A percentile compares a stretch with the other conserved stretches of the same genome.
These are phyloP conservation scores for Penicillium sp. DNA, from an alignment of 2,329 filamentous ascomycete species.

Conservation along the genomic window DNA sequence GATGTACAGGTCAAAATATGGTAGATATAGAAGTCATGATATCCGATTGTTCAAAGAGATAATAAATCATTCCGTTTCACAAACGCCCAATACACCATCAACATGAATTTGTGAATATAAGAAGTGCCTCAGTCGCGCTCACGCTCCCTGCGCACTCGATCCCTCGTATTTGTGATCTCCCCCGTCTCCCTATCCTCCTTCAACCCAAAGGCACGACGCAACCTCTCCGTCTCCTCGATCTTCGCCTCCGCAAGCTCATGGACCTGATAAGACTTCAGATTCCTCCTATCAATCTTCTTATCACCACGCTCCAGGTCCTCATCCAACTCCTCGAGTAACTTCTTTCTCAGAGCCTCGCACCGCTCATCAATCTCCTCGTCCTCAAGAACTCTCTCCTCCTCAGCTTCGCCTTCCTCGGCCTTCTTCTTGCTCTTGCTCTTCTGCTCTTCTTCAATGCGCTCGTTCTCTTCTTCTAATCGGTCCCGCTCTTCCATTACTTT, in stretches of 20 bases:
- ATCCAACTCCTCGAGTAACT: slow-evolving; percentile 60
- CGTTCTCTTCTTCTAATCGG: slow-evolving; percentile 79
- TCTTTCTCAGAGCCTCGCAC: slow-evolving; percentile 66
- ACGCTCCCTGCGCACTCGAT: slow-evolving; percentile 21
- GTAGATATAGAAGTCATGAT: slow-evolving; percentile 18
- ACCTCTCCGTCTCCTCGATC: slow-evolving; percentile 88
- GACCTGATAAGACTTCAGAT: slow-evolving; percentile 87
- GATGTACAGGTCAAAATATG: background rate
- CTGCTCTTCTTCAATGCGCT: slow-evolving; percentile 71
- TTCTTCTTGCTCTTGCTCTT: slow-evolving; percentile 73
- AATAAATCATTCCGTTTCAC: background rate
- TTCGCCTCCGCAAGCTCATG: slow-evolving; percentile 96
- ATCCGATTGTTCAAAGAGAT: slow-evolving; percentile 14
- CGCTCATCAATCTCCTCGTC: slow-evolving; percentile 73
- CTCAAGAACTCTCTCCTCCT: slow-evolving; percentile 31
- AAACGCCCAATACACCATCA: background rate
- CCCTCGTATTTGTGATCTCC: slow-evolving; percentile 49
- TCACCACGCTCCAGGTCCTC: slow-evolving; percentile 32
- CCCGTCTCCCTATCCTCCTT: slow-evolving; percentile 83
- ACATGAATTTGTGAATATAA: background rate
- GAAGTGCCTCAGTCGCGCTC: background rate
- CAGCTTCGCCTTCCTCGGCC: slow-evolving; percentile 48
- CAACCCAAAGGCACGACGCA: slow-evolving; percentile 85
- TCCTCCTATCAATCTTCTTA: slow-evolving; percentile 39
- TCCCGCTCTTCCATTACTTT: slow-evolving; percentile 90